Base-by-base conservation (phyloP, 768 basidiomycete genomes). In the Butyriboletus loyo region DNA sequence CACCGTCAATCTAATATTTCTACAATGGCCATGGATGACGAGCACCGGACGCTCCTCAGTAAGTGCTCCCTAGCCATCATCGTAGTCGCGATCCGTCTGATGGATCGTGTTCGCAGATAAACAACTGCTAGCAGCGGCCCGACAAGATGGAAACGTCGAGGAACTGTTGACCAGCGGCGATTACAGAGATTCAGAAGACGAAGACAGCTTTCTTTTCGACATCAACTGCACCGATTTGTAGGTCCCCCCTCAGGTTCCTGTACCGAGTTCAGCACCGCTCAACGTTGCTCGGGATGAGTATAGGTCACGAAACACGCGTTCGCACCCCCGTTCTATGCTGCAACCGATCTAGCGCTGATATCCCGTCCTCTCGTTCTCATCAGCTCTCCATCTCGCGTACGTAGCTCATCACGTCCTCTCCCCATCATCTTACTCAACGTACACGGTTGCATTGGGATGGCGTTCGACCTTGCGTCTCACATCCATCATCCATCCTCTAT, bases 311-410 rank as follows among this genome's bases (percentile, higher is more conserved):
- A 69, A 68, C 55, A 68, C 67, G 38, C 57, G 67, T 68, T 51
- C 69, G 69, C 35, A 47, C 19, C 24, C 14, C 24, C 28, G n/a
- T 52, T 50, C 19, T 25, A 46, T 53, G 22, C 35, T 46, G 5
- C 31, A 22, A 14, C 38, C 34, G n/a, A 41, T 49, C 41, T 35
- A 50, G 37, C 30, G 46, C 55, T 66, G 54, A 66, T 54, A 25
- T 35, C 15, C 9, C 7, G 9, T 7, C 32, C 17, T 41, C 17
- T 39, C 28, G 19, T 46, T 41, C 17, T 39, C 28, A 21, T 46
- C 52, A 68, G 67, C 69, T 39, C 69, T 68, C 25, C 67, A 68
- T 51, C 59, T 67, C 36, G 67, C 69, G 67, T 68, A 53, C 24
- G 67, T 65, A 14, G 14, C n/a, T 38, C 47, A 4, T 41, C 19